A percentile compares a stretch with the other conserved stretches of the same genome.
phyloP scores from a whole-genome alignment of 768 basidiomycete species.

The Psilocybe subaeruginosa region DNA sequence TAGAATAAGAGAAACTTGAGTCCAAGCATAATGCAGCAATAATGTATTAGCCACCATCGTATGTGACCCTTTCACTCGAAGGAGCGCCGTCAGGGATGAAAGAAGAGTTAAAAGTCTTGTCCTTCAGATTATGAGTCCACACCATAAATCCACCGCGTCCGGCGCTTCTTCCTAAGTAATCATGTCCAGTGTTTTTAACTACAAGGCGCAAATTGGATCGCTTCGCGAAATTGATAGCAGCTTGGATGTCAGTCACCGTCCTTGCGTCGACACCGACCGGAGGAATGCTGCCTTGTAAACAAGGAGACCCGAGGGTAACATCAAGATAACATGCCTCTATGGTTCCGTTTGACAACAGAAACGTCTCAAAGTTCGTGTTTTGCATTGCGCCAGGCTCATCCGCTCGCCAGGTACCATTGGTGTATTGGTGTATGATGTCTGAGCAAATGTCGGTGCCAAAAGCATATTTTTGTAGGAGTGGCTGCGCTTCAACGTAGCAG shows the following conservation, averaged over 20 bases:
- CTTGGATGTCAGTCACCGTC: conserved; percentile 39
- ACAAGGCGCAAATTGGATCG: conserved; percentile 38
- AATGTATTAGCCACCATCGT: conserved; percentile 12
- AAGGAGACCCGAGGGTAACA: conserved; percentile 39
- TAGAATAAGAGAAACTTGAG: conserved; percentile 1
- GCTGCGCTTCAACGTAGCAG: conserved; percentile 33
- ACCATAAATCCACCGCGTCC: conserved; percentile 41
- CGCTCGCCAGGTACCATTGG: conserved; percentile 42
- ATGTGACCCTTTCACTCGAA: conserved; percentile 13
- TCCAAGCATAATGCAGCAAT: neutral
- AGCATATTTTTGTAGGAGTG: conserved; percentile 29
- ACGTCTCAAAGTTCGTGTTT: conserved; percentile 30
- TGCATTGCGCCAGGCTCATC: conserved; percentile 44
- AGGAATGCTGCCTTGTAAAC: conserved; percentile 47
- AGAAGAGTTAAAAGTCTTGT: conserved; percentile 30
- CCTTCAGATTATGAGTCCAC: conserved; percentile 41
- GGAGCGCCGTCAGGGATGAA: conserved; percentile 37
- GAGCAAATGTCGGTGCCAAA: conserved; percentile 37
- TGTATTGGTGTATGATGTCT: conserved; percentile 27
- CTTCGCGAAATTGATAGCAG: conserved; percentile 38
- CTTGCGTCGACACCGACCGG: conserved; percentile 43
- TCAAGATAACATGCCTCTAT: conserved; percentile 56
- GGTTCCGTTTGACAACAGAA: conserved; percentile 43
- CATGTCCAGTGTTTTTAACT: conserved; percentile 44
- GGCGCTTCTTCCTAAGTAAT: conserved; percentile 47